These are phyloP conservation scores for Davidsoniella australis DNA, from an alignment of 2,329 filamentous ascomycete species.

Conservation along the genomic window DNA sequence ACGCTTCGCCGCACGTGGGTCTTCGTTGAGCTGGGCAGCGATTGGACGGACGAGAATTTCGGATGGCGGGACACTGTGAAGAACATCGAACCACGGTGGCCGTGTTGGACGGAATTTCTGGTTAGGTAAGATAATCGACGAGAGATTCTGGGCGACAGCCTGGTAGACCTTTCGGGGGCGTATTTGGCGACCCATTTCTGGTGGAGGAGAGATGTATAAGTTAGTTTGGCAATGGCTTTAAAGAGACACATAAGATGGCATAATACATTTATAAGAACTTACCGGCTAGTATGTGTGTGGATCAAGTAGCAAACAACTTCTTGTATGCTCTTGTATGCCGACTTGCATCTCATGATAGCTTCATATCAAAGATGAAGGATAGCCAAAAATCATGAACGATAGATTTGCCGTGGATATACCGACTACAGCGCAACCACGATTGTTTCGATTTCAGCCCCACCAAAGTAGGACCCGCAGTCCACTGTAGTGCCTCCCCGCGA, in stretches of 20 bases:
- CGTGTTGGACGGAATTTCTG: constrained; percentile 19
- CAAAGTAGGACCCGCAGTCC: too few relatives aligned
- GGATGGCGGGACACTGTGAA: constrained; percentile 37
- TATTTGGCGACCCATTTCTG: constrained; percentile 27
- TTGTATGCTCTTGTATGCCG: too few relatives aligned
- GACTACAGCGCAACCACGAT: too few relatives aligned
- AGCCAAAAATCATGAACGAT: too few relatives aligned
- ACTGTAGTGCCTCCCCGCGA: too few relatives aligned
- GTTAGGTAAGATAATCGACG: constrained; percentile 22
- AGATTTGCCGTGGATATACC: too few relatives aligned
- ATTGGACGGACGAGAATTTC: constrained; percentile 39
- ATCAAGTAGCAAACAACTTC: not conserved
- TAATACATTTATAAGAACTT: not conserved
- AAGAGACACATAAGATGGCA: not conserved
- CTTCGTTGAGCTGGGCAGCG: constrained; percentile 19
- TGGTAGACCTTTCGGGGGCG: constrained; percentile 31
- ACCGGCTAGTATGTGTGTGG: not conserved
- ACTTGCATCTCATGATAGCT: too few relatives aligned
- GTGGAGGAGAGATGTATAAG: not conserved
- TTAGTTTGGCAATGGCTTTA: not conserved
- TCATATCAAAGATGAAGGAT: too few relatives aligned
- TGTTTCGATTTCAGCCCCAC: too few relatives aligned
- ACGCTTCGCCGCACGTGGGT: constrained; percentile 20
- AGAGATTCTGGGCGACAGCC: constrained; percentile 27
- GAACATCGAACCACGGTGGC: constrained; percentile 33